phyloP scores from a whole-genome alignment of 768 basidiomycete species.

The Russula olivacea region DNA sequence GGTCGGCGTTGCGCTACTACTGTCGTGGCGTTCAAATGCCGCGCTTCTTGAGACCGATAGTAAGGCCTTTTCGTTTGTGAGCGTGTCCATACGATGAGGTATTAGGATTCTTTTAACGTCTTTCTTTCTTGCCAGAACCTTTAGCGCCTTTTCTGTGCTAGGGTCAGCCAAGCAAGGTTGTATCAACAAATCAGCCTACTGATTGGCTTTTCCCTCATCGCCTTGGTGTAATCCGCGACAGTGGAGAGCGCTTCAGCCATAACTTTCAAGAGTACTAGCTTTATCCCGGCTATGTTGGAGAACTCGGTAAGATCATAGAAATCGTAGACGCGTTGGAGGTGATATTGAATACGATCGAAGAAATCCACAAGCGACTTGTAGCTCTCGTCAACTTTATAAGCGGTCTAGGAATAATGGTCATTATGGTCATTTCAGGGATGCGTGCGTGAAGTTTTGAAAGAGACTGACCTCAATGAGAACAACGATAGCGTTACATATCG shows the following conservation, averaged over 20 bases:
- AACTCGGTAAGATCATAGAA: neutral
- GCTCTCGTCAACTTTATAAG: neutral
- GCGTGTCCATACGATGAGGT: neutral
- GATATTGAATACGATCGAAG: neutral
- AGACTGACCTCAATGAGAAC: neutral
- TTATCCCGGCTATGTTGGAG: neutral
- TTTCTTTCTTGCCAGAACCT: neutral
- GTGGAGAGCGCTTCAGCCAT: neutral
- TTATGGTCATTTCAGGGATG: neutral
- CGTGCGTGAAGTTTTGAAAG: neutral
- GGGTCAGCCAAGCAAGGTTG: neutral
- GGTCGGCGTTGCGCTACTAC: neutral
- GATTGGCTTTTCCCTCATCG: neutral
- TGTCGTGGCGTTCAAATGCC: neutral
- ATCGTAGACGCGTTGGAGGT: neutral
- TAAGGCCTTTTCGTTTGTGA: neutral
- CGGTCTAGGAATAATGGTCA: neutral
- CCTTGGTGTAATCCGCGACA: neutral
- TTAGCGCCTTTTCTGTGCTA: neutral
- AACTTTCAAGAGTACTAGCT: neutral
- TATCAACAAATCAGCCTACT: neutral
- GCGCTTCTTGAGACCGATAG: neutral
- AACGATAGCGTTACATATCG: neutral
- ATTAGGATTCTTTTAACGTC: neutral
- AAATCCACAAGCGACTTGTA: neutral